These are phyloP conservation scores for Rubus idaeus DNA, from an alignment of 306 rosid species.

Conservation along the genomic window DNA sequence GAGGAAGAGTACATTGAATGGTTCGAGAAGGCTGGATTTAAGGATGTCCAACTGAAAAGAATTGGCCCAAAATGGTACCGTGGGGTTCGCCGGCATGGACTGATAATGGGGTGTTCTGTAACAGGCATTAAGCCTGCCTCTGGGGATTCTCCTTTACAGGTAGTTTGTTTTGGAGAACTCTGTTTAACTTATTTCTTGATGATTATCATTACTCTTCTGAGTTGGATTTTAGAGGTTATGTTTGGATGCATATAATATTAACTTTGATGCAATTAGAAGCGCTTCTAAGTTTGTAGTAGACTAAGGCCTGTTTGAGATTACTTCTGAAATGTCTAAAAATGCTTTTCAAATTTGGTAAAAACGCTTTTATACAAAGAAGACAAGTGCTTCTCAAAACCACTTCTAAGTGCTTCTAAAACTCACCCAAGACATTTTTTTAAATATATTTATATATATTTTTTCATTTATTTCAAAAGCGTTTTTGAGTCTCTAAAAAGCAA, in stretches of 20 bases:
- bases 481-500: too few species aligned
- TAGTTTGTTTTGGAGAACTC: constrained; percentile 22
- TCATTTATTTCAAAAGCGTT: too few species aligned
- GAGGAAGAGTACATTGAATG: constrained; percentile 96
- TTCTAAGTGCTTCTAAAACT: too few species aligned
- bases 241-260: not conserved
- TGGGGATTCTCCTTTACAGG: constrained; percentile 95
- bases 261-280: not conserved
- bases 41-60: constrained; percentile 80
- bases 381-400: too few species aligned
- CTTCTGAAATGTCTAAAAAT: too few species aligned
- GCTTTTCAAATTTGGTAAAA: too few species aligned
- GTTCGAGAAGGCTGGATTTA: constrained; percentile 89
- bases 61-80: constrained; percentile 98
- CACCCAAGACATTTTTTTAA: too few species aligned
- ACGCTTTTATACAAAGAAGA: too few species aligned
- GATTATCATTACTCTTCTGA: not conserved
- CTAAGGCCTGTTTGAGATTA: too few species aligned
- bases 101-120: constrained; percentile 96
- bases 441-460: too few species aligned
- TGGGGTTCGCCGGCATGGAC: constrained; percentile 90
- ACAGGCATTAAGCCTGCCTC: constrained; percentile 91
- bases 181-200: constrained; percentile 2
- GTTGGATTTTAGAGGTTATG: not conserved
- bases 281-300: not conserved